Conservation (phyloP, 208 protist species). For the Novymonas esmeraldas region DNA sequence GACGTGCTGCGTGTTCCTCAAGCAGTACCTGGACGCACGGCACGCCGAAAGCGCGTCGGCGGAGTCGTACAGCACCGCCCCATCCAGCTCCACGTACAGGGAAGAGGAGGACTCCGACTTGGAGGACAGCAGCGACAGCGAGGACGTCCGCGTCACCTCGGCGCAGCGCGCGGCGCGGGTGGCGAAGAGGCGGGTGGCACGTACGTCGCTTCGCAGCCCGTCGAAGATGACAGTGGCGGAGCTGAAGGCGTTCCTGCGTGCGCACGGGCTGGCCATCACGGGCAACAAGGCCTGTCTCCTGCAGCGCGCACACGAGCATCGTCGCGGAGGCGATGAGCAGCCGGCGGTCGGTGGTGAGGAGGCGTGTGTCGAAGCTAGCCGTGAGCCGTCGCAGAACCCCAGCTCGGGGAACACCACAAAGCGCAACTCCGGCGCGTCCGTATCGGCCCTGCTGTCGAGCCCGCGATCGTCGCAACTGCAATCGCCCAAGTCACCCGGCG, state of each 20-base stretch:
- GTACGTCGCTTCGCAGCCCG: neutral
- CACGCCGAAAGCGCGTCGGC: constrained; percentile 9
- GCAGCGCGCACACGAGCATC: neutral
- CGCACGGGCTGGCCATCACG: constrained; percentile 38
- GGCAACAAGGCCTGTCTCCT: constrained; percentile 58
- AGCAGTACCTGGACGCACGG: constrained; percentile 15
- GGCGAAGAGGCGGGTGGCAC: neutral
- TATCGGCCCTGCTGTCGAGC: neutral
- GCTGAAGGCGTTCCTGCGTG: constrained; percentile 38
- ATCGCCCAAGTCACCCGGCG: constrained; percentile 14
- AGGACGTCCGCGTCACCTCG: constrained; percentile 5
- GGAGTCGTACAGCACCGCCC: constrained; percentile 15
- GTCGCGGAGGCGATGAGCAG: too few species aligned
- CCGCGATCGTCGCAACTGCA: constrained; percentile 1
- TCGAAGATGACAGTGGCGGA: constrained; percentile 38
- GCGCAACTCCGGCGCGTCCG: constrained; percentile 4
- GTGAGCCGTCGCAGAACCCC: neutral
- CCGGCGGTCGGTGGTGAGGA: too few species aligned
- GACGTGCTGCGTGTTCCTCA: constrained; percentile 46
- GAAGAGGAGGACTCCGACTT: constrained; percentile 33
- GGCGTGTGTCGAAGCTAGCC: neutral
- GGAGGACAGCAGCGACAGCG: constrained; percentile 12
- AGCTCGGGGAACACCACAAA: neutral
- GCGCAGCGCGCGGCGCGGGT: neutral
- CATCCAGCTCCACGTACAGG: constrained; percentile 32